Evolutionary conservation across 2,329 filamentous ascomycete genomes (phyloP).

Genomic region (Diaporthe citri): DNA sequence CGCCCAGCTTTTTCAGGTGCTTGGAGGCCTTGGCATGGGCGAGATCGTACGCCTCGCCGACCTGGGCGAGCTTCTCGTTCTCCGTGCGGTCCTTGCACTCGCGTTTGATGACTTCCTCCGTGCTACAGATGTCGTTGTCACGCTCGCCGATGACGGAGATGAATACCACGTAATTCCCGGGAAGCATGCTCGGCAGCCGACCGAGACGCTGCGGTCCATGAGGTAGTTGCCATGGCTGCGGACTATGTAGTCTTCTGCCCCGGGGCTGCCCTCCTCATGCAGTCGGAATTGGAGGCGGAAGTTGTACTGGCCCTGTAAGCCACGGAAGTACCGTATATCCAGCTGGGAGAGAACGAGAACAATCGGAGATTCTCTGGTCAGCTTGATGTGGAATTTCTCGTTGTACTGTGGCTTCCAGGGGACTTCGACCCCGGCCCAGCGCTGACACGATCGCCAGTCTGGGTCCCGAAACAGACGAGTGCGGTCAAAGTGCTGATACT

Average conservation of each 20-base stretch:
- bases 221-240: constrained; percentile 66
- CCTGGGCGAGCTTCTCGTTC: constrained; percentile 81
- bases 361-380: constrained; percentile 62
- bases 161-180: constrained; percentile 80
- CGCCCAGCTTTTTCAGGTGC: constrained; percentile 57
- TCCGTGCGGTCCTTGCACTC: constrained; percentile 73
- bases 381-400: constrained; percentile 66
- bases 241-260: constrained; percentile 65
- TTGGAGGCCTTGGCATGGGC: constrained; percentile 71
- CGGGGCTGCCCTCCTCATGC: constrained; percentile 58
- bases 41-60: constrained; percentile 78
- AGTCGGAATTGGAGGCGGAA: constrained; percentile 68
- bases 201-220: constrained; percentile 81
- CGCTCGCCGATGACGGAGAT: constrained; percentile 80
- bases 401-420: constrained; percentile 69
- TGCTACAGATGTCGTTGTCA: constrained; percentile 59
- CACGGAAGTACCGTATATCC: constrained; percentile 69
- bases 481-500: constrained; percentile 70
- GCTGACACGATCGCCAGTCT: constrained; percentile 66
- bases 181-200: constrained; percentile 76
- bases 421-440: constrained; percentile 58
- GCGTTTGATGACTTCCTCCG: constrained; percentile 76
- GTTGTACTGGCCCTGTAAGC: constrained; percentile 67
- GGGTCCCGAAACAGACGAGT: constrained; percentile 67
- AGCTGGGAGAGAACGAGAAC: constrained; percentile 70